Percentiles rank a stretch among this genome's conserved stretches.
These are phyloP conservation scores for Solanum corneliomulleri DNA, from an alignment of 257 asterid genomes.

Conservation along the genomic window DNA sequence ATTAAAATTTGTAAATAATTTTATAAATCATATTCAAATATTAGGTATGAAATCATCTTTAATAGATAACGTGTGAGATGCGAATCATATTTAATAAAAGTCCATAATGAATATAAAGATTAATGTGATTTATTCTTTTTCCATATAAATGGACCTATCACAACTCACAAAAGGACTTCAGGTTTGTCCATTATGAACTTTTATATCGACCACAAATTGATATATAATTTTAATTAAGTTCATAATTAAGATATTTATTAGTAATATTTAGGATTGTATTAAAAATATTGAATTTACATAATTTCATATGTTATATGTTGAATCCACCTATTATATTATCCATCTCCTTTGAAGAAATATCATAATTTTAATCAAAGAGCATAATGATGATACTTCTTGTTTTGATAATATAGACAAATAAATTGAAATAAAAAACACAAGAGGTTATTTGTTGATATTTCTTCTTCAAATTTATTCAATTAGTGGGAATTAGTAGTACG, in stretches of 20 bases:
- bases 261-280: too few species aligned
- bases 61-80: not conserved
- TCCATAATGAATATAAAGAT: not conserved
- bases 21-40: accelerated
- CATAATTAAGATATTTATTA: not conserved
- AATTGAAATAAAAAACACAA: not conserved
- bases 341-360: not conserved
- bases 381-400: not conserved
- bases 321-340: not conserved
- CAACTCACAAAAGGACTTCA: not conserved
- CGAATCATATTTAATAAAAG: accelerated
- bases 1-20: too few species aligned
- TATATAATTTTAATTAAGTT: not conserved
- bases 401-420: not conserved
- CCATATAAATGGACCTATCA: not conserved
- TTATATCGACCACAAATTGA: not conserved
- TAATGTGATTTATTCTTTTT: not conserved
- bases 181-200: not conserved
- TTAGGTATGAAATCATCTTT: accelerated
- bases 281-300: not conserved
- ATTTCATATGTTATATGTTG: too few species aligned
- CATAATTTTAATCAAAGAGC: not conserved
- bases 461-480: not conserved
- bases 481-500: not conserved
- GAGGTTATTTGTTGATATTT: not conserved